These are phyloP conservation scores for Capsicum baccatum DNA, from an alignment of 257 asterid genomes.

Conservation along the genomic window DNA sequence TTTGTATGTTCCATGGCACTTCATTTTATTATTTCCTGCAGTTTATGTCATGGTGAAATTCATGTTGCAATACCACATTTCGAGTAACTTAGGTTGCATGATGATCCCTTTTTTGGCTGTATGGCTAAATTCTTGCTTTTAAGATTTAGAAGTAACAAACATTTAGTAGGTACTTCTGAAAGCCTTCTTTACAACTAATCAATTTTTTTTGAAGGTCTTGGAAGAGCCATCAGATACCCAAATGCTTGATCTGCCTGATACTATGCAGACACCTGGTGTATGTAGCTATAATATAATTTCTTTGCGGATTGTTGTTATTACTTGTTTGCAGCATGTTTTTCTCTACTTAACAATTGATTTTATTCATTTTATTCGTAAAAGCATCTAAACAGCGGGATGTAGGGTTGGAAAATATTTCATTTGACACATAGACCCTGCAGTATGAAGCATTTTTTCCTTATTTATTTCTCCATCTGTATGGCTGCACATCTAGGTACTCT, in stretches of 20 bases:
- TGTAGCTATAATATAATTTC: constrained; percentile 32
- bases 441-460: constrained; percentile 12
- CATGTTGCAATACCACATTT: not conserved
- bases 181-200: not conserved
- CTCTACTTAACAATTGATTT: not conserved
- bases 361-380: not conserved
- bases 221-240: constrained; percentile 70
- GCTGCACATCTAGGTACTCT: not conserved
- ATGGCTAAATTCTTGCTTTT: not conserved
- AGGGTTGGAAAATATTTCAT: constrained; percentile 2
- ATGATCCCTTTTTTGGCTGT: not conserved
- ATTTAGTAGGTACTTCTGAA: constrained; percentile 20
- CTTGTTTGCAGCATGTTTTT: not conserved
- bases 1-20: constrained; percentile 59
- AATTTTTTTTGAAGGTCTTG: constrained; percentile 51
- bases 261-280: constrained; percentile 84
- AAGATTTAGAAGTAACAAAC: constrained; percentile 2
- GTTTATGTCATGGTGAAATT: constrained; percentile 15
- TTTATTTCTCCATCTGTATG: constrained; percentile 4
- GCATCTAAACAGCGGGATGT: not conserved
- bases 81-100: not conserved
- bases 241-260: constrained; percentile 56
- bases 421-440: not conserved
- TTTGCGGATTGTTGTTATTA: not conserved
- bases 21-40: constrained; percentile 11